These are phyloP conservation scores for Vanderwaltozyma yarrowii DNA, from an alignment of 805 yeast genomes.

Conservation along the genomic window DNA sequence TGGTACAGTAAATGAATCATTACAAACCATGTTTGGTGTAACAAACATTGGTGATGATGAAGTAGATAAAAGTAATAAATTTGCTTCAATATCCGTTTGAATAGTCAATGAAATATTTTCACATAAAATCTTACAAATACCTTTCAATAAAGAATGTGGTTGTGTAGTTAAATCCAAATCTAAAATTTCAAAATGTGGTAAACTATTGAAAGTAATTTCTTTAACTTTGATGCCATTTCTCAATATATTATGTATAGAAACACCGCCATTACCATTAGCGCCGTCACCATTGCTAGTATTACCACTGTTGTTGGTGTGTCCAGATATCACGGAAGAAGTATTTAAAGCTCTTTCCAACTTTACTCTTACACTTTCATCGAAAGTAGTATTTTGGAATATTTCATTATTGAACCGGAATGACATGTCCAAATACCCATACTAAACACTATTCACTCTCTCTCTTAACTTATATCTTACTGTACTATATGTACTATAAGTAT, in stretches of 20 bases:
- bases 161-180: constrained; percentile 26
- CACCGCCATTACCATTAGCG: background rate
- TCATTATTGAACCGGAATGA: constrained; percentile 20
- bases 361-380: constrained; percentile 17
- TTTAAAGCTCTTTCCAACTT: constrained; percentile 18
- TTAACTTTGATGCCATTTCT: constrained; percentile 24
- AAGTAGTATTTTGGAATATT: constrained; percentile 19
- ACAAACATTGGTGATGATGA: constrained; percentile 24
- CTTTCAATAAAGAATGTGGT: constrained; percentile 26
- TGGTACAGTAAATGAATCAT: constrained; percentile 28
- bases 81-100: constrained; percentile 28
- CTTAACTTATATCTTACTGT: no score
- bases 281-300: no score
- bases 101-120: constrained; percentile 26
- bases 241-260: constrained; percentile 1
- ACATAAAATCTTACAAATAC: constrained; percentile 27
- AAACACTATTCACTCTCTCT: no score
- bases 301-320: no score
- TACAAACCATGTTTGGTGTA: constrained; percentile 25
- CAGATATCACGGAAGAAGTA: constrained; percentile 6
- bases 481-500: no score
- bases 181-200: constrained; percentile 25
- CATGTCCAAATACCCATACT: constrained; percentile 8
- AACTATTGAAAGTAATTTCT: constrained; percentile 21
- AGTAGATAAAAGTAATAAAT: constrained; percentile 22